Percentiles rank a stretch among this genome's conserved stretches.
Conservation (phyloP, 352 stramenopile genomes). For the Globisporangium takayamanum region DNA sequence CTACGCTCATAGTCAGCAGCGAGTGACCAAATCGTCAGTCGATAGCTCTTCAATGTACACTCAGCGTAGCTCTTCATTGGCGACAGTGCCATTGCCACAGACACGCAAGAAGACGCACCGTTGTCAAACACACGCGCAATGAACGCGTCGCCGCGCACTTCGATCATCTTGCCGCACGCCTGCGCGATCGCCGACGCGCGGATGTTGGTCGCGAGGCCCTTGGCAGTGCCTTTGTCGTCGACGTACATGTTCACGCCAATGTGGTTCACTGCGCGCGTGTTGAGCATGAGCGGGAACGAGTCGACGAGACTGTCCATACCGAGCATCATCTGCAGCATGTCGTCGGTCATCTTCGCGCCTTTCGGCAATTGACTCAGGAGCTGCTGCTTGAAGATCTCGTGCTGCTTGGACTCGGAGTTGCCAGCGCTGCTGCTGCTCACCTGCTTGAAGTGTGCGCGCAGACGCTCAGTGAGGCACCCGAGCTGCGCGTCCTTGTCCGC, state of each 20-base stretch:
- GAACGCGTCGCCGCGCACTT: slow-evolving; percentile 85
- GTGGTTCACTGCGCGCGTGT: slow-evolving; percentile 59
- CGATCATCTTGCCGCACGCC: slow-evolving; percentile 73
- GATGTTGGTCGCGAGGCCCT: slow-evolving; percentile 69
- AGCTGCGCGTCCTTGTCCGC: slow-evolving; percentile 75
- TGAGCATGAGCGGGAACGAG: slow-evolving; percentile 82
- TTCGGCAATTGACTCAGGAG: slow-evolving; percentile 65
- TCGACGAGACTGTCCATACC: slow-evolving; percentile 86
- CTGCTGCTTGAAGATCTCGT: slow-evolving; percentile 80
- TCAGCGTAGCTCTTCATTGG: neutral
- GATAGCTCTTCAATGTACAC: neutral
- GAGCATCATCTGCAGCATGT: slow-evolving; percentile 85
- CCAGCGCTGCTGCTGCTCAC: slow-evolving; percentile 18
- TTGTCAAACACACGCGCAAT: slow-evolving; percentile 87
- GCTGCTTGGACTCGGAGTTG: slow-evolving; percentile 39
- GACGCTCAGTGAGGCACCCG: slow-evolving; percentile 73
- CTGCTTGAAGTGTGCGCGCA: slow-evolving; percentile 74
- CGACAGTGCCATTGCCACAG: neutral
- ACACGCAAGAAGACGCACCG: slow-evolving; percentile 26
- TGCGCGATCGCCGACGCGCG: slow-evolving; percentile 77
- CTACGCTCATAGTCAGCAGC: slow-evolving; percentile 15
- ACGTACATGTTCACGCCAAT: slow-evolving; percentile 88
- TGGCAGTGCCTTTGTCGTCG: slow-evolving; percentile 86
- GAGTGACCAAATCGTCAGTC: neutral
- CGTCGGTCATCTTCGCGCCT: slow-evolving; percentile 48